These are phyloP conservation scores for Friedmanniomyces endolithicus DNA, from an alignment of 495 filamentous ascomycete genomes.

Conservation along the genomic window DNA sequence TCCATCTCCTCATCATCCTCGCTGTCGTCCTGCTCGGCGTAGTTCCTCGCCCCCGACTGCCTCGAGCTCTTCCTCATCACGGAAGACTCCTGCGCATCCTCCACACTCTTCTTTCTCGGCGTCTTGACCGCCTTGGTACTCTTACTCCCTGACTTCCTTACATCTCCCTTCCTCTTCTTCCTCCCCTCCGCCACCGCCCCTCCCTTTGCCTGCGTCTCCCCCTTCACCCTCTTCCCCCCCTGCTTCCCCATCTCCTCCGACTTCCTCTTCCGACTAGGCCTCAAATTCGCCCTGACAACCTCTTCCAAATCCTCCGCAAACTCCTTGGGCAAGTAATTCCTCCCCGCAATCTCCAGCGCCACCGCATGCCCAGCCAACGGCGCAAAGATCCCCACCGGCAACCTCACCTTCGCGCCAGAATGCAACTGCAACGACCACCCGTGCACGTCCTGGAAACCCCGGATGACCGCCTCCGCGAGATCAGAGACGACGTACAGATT, in stretches of 20 bases:
- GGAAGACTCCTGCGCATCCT: slow-evolving; percentile 26
- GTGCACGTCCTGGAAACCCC: slow-evolving; percentile 66
- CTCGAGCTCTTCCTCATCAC: slow-evolving; percentile 35
- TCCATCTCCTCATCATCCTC: slow-evolving; percentile 48
- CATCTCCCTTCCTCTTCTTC: slow-evolving; percentile 15
- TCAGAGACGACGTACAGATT: slow-evolving; percentile 82
- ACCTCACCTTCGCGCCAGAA: slow-evolving; percentile 57
- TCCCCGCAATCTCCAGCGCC: slow-evolving; percentile 72
- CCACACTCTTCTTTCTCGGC: slow-evolving; percentile 33
- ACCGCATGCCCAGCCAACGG: slow-evolving; percentile 61
- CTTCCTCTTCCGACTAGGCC: slow-evolving; percentile 26
- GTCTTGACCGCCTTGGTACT: slow-evolving; percentile 33
- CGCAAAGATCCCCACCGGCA: slow-evolving; percentile 66
- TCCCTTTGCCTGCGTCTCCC: slow-evolving; percentile 34
- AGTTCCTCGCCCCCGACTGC: slow-evolving; percentile 33
- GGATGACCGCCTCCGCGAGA: slow-evolving; percentile 68
- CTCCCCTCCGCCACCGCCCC: slow-evolving; percentile 26
- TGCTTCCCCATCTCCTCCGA: slow-evolving; percentile 20
- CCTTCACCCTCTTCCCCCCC: slow-evolving; percentile 34
- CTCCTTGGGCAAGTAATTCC: slow-evolving; percentile 69
- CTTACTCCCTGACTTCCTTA: slow-evolving; percentile 30
- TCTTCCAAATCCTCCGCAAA: slow-evolving; percentile 65
- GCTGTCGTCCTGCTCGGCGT: slow-evolving; percentile 45
- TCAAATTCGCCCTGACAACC: slow-evolving; percentile 33
- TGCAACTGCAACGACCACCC: slow-evolving; percentile 71